These are phyloP conservation scores for Rhazya stricta DNA, from an alignment of 257 asterid species.

Conservation along the genomic window DNA sequence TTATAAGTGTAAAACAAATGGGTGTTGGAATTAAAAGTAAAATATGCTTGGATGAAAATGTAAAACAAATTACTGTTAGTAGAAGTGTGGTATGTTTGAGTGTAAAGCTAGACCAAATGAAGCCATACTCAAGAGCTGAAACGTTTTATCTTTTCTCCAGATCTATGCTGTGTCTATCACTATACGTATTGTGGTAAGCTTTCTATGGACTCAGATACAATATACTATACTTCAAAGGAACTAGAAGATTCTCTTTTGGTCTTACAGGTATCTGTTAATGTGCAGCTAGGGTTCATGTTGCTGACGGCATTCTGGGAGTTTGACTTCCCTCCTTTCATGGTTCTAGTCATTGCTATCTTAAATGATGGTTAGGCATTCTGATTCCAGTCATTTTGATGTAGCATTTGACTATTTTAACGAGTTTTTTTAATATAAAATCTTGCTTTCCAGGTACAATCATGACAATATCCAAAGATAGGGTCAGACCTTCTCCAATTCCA, in stretches of 20 bases:
- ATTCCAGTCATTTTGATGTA: background rate
- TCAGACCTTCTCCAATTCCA: slow-evolving; percentile 40
- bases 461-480: slow-evolving; percentile 43
- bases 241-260: background rate
- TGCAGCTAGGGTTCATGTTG: slow-evolving; percentile 37
- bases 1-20: too few relatives aligned
- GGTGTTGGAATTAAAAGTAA: too few relatives aligned
- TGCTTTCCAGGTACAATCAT: slow-evolving; percentile 29
- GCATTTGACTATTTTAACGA: background rate
- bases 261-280: slow-evolving; percentile 5
- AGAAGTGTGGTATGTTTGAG: too few relatives aligned
- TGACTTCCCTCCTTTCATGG: slow-evolving; percentile 42
- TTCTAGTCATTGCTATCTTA: slow-evolving; percentile 36
- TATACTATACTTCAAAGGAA: background rate
- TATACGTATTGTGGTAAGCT: slow-evolving; percentile 38
- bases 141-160: slow-evolving; percentile 17
- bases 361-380: slow-evolving; percentile 26
- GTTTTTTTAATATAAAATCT: background rate
- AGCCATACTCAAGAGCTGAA: slow-evolving; percentile 11
- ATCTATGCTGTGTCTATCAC: slow-evolving; percentile 40
- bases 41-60: too few relatives aligned
- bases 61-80: too few relatives aligned
- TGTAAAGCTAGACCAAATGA: too few relatives aligned
- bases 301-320: slow-evolving; percentile 32
- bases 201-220: background rate